Percentiles rank a stretch among this genome's conserved stretches.
Conservation (phyloP, 306 rosid species). For the Hylodesmum podocarpum region DNA sequence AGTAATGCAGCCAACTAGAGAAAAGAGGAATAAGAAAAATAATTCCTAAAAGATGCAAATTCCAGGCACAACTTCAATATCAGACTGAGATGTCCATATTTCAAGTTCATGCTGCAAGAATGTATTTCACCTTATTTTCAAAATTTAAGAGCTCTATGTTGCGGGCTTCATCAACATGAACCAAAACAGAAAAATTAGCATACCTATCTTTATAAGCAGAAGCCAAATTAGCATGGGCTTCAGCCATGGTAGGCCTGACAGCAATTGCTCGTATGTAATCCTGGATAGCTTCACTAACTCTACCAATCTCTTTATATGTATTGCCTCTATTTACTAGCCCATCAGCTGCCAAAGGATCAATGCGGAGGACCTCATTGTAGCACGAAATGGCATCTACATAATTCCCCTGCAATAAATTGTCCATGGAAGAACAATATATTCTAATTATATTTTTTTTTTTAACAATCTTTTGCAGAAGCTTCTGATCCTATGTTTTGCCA, state of each 20-base stretch:
- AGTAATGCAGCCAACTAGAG: not conserved
- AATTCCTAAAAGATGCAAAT: not conserved
- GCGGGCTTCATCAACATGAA: not conserved
- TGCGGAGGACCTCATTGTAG: conserved; percentile 96
- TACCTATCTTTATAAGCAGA: conserved; percentile 99
- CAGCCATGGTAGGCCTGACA: conserved; percentile 92
- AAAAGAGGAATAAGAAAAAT: not conserved
- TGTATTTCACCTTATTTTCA: not conserved
- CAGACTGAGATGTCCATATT: not conserved
- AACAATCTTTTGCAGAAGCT: not conserved
- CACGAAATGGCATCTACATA: conserved; percentile 97
- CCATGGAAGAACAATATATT: not conserved
- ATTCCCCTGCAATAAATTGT: conserved; percentile 64
- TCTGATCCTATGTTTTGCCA: not conserved
- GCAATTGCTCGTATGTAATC: conserved; percentile 79
- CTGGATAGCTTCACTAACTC: conserved; percentile 95
- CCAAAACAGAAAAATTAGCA: not conserved
- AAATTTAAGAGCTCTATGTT: not conserved
- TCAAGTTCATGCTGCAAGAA: not conserved
- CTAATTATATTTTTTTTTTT: not conserved
- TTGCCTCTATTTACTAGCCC: conserved; percentile 99
- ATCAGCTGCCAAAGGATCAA: conserved; percentile 98
- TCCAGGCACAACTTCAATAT: not conserved
- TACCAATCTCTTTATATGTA: conserved; percentile 95
- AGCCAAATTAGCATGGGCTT: conserved; percentile 99